Conservation (phyloP, 805 yeast species). For the Nakazawaea holstii region DNA sequence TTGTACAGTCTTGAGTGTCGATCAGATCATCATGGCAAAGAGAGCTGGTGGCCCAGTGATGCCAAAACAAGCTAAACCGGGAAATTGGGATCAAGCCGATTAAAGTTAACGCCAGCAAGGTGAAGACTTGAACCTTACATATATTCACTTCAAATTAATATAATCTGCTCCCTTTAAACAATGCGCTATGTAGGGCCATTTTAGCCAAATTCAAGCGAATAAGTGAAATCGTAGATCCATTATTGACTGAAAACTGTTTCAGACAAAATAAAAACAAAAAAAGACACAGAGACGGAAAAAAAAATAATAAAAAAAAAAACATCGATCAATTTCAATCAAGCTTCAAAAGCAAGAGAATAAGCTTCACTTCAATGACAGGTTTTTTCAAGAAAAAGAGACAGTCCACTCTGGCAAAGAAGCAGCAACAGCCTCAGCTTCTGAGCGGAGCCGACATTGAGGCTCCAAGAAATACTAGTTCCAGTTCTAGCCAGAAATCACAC, state of each 20-base stretch:
- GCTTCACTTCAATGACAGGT: constrained; percentile 13
- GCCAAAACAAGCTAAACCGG: constrained; percentile 83
- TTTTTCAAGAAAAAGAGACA: constrained; percentile 20
- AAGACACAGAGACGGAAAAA: background rate
- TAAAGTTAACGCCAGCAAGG: constrained; percentile 21
- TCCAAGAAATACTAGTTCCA: constrained; percentile 1
- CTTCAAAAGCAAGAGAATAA: background rate
- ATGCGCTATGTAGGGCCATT: background rate
- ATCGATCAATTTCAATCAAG: background rate
- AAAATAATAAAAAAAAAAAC: background rate
- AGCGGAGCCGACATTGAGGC: constrained; percentile 11
- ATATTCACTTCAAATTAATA: too few relatives aligned
- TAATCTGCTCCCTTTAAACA: background rate
- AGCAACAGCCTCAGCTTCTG: constrained; percentile 12
- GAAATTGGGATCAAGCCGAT: constrained; percentile 95
- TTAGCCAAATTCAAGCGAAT: too few relatives aligned
- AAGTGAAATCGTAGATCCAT: too few relatives aligned
- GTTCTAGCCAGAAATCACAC: constrained; percentile 2
- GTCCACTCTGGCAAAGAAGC: constrained; percentile 5
- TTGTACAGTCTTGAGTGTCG: constrained; percentile 82
- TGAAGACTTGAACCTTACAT: too few relatives aligned
- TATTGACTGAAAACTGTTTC: too few relatives aligned
- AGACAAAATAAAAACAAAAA: too few relatives aligned
- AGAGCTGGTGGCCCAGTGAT: constrained; percentile 96
- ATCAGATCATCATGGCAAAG: constrained; percentile 98